A percentile compares a stretch with the other conserved stretches of the same genome.
Evolutionary conservation across 441 rosid species (phyloP).

Genomic region (Gossypium gossypioides): DNA sequence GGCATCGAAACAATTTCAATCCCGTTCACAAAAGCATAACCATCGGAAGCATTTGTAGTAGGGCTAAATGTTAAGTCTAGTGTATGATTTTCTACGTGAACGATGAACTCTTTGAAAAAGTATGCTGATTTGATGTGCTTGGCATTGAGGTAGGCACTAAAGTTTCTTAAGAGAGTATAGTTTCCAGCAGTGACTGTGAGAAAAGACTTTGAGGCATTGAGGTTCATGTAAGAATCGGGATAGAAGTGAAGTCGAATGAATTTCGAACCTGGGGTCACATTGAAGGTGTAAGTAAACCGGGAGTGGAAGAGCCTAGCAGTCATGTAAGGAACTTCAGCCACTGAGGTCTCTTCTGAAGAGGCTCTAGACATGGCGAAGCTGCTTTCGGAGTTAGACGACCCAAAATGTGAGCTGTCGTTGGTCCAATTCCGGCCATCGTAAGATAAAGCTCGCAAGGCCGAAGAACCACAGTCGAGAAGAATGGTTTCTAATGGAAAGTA

Average conservation of each 20-base stretch:
- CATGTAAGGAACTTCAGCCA: slow-evolving; percentile 2
- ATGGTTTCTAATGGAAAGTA: background rate
- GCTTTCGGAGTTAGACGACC: background rate
- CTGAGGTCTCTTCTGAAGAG: background rate
- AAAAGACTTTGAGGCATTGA: background rate
- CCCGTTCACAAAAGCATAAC: slow-evolving; percentile 14
- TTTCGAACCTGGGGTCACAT: background rate
- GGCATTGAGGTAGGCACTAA: background rate
- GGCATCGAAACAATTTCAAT: slow-evolving; percentile 5
- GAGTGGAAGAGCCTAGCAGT: background rate
- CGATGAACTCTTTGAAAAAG: background rate
- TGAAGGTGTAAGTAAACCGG: background rate
- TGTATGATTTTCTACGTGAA: background rate
- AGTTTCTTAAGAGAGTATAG: slow-evolving; percentile 2
- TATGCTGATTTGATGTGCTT: background rate
- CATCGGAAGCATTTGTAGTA: background rate
- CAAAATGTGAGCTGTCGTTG: background rate
- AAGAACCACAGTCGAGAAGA: background rate
- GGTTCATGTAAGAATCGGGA: background rate
- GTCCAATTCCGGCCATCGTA: slow-evolving; percentile 2
- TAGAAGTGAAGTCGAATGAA: slow-evolving; percentile 8
- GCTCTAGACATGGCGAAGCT: background rate
- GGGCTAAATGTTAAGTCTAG: background rate
- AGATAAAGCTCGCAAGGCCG: background rate
- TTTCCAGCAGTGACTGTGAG: background rate